Percentiles rank a stretch among this genome's conserved stretches.
These are phyloP conservation scores for Ceratocystis alfenasii DNA, from an alignment of 2,329 filamentous ascomycete species.

Conservation along the genomic window DNA sequence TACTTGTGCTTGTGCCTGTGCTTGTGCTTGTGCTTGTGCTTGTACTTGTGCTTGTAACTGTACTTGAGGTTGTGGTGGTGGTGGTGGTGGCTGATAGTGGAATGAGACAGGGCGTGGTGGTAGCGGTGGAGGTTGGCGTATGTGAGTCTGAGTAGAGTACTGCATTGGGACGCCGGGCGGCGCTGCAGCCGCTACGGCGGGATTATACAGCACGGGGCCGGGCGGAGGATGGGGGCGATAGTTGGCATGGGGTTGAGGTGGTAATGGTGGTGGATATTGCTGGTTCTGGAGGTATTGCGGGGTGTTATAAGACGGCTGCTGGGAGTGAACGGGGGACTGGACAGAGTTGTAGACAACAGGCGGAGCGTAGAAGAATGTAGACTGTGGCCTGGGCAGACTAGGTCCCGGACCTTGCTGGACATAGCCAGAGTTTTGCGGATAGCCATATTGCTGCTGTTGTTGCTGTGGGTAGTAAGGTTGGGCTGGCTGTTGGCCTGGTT, in stretches of 20 bases:
- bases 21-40: too few relatives aligned
- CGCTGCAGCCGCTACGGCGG: constrained; percentile 1
- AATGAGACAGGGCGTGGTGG: background rate
- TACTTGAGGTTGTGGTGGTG: background rate
- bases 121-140: constrained; percentile 1
- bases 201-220: constrained; percentile 9
- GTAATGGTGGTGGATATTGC: background rate
- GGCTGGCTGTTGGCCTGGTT: background rate
- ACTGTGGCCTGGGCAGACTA: background rate
- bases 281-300: background rate
- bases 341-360: background rate
- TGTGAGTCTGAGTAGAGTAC: background rate
- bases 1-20: too few relatives aligned
- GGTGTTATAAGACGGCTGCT: constrained; percentile 1
- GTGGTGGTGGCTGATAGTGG: background rate
- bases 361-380: background rate
- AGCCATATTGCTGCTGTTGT: background rate
- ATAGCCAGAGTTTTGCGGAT: background rate
- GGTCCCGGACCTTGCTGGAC: background rate
- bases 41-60: background rate
- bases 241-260: background rate
- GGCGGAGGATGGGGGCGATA: background rate
- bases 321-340: background rate
- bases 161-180: constrained; percentile 15
- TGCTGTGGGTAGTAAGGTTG: background rate